A percentile compares a stretch with the other conserved stretches of the same genome.
phyloP scores from a whole-genome alignment of 495 filamentous ascomycete species.

The Halenospora varia region DNA sequence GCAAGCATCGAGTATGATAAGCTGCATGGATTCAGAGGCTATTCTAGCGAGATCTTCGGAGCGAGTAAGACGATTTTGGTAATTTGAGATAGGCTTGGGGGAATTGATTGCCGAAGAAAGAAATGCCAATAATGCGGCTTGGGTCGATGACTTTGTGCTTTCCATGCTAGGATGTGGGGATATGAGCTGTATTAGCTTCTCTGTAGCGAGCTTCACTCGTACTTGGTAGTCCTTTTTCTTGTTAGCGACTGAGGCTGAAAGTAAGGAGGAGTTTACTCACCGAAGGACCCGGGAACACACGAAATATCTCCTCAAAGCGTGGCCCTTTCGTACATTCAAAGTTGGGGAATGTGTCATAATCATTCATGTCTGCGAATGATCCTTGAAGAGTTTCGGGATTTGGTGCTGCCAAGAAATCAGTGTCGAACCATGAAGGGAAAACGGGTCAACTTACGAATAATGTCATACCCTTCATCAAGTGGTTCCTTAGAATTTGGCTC shows the following conservation, averaged over 20 bases:
- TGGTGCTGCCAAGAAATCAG: slow-evolving; percentile 4
- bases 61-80: slow-evolving; percentile 5
- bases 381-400: slow-evolving; percentile 28
- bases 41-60: slow-evolving; percentile 20
- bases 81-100: slow-evolving; percentile 17
- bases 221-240: slow-evolving; percentile 14
- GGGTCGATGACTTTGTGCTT: not conserved
- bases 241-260: not conserved
- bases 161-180: not conserved
- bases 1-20: slow-evolving; percentile 12
- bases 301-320: slow-evolving; percentile 35
- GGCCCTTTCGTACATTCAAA: slow-evolving; percentile 31
- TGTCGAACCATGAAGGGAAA: not conserved
- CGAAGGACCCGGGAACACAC: slow-evolving; percentile 41
- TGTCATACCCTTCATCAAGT: slow-evolving; percentile 31
- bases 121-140: not conserved
- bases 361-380: slow-evolving; percentile 34
- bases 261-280: slow-evolving; percentile 25
- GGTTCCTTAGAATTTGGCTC: slow-evolving; percentile 27
- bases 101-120: not conserved
- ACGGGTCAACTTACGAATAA: slow-evolving; percentile 4
- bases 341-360: slow-evolving; percentile 41
- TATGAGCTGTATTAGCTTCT: slow-evolving; percentile 8
- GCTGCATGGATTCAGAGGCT: slow-evolving; percentile 25
- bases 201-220: slow-evolving; percentile 12